Evolutionary conservation across 2,329 filamentous ascomycete genomes (phyloP).

Genomic region (Aspergillus fumigatus): DNA sequence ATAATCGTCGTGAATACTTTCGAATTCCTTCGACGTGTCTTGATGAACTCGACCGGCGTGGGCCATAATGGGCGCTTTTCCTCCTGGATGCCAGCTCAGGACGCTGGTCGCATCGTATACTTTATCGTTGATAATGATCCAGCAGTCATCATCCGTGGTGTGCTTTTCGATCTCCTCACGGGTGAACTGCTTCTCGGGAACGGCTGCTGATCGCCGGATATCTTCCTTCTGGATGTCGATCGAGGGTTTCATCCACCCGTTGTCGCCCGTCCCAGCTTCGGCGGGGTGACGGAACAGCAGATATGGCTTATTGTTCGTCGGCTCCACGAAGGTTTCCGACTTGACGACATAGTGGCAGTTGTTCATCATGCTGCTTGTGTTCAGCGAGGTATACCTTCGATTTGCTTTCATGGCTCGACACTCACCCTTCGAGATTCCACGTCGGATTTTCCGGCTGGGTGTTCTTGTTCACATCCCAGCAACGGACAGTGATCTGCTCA

Average conservation of each 20-base stretch:
- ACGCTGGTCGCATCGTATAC: slow-evolving; percentile 50
- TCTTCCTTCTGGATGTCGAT: slow-evolving; percentile 43
- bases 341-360: slow-evolving; percentile 49
- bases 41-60: slow-evolving; percentile 49
- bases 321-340: slow-evolving; percentile 33
- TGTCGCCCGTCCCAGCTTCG: slow-evolving; percentile 41
- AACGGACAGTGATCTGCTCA: slow-evolving; percentile 43
- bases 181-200: slow-evolving; percentile 50
- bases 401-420: background rate
- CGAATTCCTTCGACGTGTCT: slow-evolving; percentile 48
- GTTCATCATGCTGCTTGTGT: slow-evolving; percentile 47
- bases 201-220: slow-evolving; percentile 42
- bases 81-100: slow-evolving; percentile 48
- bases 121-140: slow-evolving; percentile 51
- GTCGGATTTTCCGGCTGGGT: slow-evolving; percentile 44
- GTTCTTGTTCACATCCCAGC: slow-evolving; percentile 49
- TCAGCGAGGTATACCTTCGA: slow-evolving; percentile 20
- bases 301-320: slow-evolving; percentile 26
- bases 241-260: slow-evolving; percentile 51
- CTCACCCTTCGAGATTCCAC: slow-evolving; percentile 48
- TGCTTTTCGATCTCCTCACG: slow-evolving; percentile 53
- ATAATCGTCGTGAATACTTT: slow-evolving; percentile 49
- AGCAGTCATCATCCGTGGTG: slow-evolving; percentile 45
- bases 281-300: slow-evolving; percentile 46
- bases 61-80: slow-evolving; percentile 44